These are phyloP conservation scores for Erodium texanum DNA, from an alignment of 441 rosid genomes.

Conservation along the genomic window DNA sequence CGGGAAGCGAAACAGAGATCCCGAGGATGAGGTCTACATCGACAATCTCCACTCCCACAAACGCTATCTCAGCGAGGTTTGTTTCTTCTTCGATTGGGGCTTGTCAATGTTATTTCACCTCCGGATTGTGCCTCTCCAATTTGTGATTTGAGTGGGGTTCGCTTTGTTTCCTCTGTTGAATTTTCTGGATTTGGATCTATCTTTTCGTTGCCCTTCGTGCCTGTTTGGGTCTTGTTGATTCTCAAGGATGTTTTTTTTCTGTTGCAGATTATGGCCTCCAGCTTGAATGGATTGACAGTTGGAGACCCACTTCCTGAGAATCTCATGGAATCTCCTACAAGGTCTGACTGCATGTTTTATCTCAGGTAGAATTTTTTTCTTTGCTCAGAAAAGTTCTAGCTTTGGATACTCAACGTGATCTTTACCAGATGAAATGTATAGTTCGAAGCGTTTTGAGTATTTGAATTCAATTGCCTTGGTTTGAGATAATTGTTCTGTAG, in stretches of 20 bases:
- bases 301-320: constrained; percentile 75
- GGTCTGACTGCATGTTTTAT: constrained; percentile 28
- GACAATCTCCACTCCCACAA: constrained; percentile 90
- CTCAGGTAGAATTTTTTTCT: constrained; percentile 18
- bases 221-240: too few relatives aligned
- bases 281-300: constrained; percentile 90
- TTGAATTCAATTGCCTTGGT: too few relatives aligned
- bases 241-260: neutral
- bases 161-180: too few relatives aligned
- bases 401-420: too few relatives aligned
- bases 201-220: too few relatives aligned
- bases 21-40: constrained; percentile 76
- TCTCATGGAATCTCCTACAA: constrained; percentile 79
- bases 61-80: constrained; percentile 88
- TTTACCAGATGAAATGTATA: too few relatives aligned
- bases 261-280: constrained; percentile 85
- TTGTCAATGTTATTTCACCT: too few relatives aligned
- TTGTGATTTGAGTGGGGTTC: too few relatives aligned
- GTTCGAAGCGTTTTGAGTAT: too few relatives aligned
- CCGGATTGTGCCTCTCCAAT: too few relatives aligned
- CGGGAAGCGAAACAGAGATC: constrained; percentile 78
- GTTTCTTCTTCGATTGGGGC: too few relatives aligned
- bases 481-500: too few relatives aligned
- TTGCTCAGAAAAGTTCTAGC: neutral
- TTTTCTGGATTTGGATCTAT: neutral